Evolutionary conservation across 257 asterid species (phyloP).

Genomic region (Capsicum rhomboideum): DNA sequence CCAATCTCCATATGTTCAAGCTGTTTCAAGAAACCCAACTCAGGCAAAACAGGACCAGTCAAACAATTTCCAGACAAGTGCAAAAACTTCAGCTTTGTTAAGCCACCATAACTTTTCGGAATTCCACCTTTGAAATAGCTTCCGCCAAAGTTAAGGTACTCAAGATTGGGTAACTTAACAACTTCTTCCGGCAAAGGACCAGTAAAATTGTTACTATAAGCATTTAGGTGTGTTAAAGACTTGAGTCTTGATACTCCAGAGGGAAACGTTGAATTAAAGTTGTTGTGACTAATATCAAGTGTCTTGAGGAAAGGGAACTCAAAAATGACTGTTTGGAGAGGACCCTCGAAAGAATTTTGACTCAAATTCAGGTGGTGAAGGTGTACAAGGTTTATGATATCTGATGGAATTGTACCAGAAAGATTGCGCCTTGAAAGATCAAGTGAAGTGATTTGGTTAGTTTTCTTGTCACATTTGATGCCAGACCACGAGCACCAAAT

Average conservation of each 20-base stretch:
- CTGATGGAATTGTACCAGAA: slow-evolving; percentile 54
- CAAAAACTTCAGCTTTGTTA: slow-evolving; percentile 34
- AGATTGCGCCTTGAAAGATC: slow-evolving; percentile 68
- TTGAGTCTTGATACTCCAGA: slow-evolving; percentile 48
- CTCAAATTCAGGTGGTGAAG: slow-evolving; percentile 65
- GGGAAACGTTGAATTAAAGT: slow-evolving; percentile 60
- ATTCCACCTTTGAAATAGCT: slow-evolving; percentile 68
- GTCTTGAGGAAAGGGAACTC: slow-evolving; percentile 46
- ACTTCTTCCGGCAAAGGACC: slow-evolving; percentile 66
- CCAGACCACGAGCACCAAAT: slow-evolving; percentile 84
- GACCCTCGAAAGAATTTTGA: slow-evolving; percentile 55
- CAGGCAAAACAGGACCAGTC: slow-evolving; percentile 51
- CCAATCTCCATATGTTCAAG: slow-evolving; percentile 73
- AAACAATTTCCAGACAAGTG: slow-evolving; percentile 63
- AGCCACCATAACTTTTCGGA: slow-evolving; percentile 48
- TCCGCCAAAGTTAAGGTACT: slow-evolving; percentile 82
- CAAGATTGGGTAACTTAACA: slow-evolving; percentile 40
- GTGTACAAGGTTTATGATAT: slow-evolving; percentile 34
- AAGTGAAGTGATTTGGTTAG: slow-evolving; percentile 33
- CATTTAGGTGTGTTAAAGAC: slow-evolving; percentile 41
- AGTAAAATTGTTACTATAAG: slow-evolving; percentile 66
- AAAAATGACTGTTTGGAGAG: slow-evolving; percentile 40
- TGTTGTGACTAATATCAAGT: slow-evolving; percentile 63
- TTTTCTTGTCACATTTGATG: slow-evolving; percentile 44
- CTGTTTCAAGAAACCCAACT: slow-evolving; percentile 33